A percentile compares a stretch with the other conserved stretches of the same genome.
phyloP scores from a whole-genome alignment of 2,329 filamentous ascomycete genomes.

The Metarhizium guizhouense region DNA sequence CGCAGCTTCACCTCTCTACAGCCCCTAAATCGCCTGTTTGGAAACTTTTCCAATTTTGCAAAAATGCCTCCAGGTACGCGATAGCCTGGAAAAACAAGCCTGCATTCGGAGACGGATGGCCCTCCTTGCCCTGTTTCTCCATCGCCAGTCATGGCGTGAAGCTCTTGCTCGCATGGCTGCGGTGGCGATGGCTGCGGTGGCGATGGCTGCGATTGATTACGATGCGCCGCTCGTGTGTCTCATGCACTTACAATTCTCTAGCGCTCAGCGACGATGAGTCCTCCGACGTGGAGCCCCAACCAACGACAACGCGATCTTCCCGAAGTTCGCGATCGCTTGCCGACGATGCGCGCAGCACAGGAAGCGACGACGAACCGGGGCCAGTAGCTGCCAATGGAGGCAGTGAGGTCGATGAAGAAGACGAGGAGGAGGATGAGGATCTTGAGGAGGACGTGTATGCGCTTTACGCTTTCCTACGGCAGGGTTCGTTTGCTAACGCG shows the following conservation, averaged over 20 bases:
- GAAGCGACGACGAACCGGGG: constrained; percentile 6
- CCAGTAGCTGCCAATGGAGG: constrained; percentile 11
- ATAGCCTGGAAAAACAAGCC: background rate
- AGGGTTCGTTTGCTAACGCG: constrained; percentile 12
- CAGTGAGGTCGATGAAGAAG: constrained; percentile 23
- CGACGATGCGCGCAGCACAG: constrained; percentile 8
- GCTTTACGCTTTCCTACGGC: background rate
- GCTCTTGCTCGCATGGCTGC: background rate
- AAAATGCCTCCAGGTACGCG: constrained; percentile 10
- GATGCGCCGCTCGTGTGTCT: background rate
- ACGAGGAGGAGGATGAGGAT: constrained; percentile 26
- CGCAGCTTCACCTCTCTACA: background rate
- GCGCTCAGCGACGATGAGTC: constrained; percentile 28
- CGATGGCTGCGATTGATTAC: background rate
- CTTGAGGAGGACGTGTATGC: constrained; percentile 35
- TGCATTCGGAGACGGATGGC: background rate
- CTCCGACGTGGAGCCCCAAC: constrained; percentile 20
- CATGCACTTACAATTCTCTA: constrained; percentile 14
- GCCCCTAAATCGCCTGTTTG: background rate
- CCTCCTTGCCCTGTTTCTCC: background rate
- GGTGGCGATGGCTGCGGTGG: background rate
- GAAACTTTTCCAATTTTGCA: background rate
- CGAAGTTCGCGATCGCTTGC: constrained; percentile 16
- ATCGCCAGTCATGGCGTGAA: background rate
- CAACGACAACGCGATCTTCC: constrained; percentile 11